These are phyloP conservation scores for Linanthus parryae DNA, from an alignment of 148 eudicot species.

Conservation along the genomic window DNA sequence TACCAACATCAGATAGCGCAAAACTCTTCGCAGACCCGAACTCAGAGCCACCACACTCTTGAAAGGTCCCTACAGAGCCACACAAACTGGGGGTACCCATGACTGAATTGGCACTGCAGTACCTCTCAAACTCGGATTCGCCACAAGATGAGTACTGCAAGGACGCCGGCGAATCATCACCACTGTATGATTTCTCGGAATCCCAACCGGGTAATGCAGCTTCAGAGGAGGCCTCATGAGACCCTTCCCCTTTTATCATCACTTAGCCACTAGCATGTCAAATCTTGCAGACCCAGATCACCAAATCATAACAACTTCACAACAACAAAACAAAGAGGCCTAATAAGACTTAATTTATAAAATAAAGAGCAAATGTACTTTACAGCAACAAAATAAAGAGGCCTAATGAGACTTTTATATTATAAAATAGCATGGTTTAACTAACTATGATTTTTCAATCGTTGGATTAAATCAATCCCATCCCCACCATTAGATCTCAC, in stretches of 20 bases:
- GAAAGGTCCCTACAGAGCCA: conserved; percentile 62
- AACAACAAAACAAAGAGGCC: too few relatives aligned
- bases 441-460: too few relatives aligned
- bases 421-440: too few relatives aligned
- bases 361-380: too few relatives aligned
- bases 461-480: too few relatives aligned
- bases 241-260: conserved; percentile 50
- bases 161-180: conserved; percentile 38
- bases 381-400: too few relatives aligned
- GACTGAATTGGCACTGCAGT: conserved; percentile 87
- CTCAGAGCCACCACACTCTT: conserved; percentile 60
- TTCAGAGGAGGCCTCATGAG: conserved; percentile 20
- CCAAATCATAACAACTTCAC: not conserved
- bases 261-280: conserved; percentile 11
- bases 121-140: conserved; percentile 87
- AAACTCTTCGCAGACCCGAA: conserved; percentile 55
- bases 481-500: too few relatives aligned
- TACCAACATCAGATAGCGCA: conserved; percentile 23
- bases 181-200: conserved; percentile 30
- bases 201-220: conserved; percentile 21
- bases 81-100: conserved; percentile 92
- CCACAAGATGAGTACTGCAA: conserved; percentile 83
- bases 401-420: too few relatives aligned
- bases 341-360: too few relatives aligned
- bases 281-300: not conserved